Conservation (phyloP, 2,329 filamentous ascomycete species). For the Akanthomyces dipterigenus region DNA sequence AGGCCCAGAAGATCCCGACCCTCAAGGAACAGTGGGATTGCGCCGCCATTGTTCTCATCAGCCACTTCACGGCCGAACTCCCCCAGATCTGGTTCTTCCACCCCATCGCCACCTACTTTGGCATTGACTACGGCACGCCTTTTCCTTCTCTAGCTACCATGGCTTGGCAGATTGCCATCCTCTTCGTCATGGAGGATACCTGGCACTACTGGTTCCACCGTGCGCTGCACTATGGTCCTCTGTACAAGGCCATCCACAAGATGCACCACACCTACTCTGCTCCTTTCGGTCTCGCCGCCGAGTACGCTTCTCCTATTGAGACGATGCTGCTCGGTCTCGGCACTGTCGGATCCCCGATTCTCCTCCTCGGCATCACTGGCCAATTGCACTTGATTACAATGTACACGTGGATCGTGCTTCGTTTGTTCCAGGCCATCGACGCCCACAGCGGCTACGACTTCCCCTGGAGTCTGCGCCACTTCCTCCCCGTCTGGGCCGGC, state of each 20-base stretch:
- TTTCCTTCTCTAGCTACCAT: constrained; percentile 85
- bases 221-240: constrained; percentile 82
- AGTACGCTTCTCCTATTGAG: constrained; percentile 97
- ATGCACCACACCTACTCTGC: constrained; percentile 99
- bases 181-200: constrained; percentile 92
- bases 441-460: constrained; percentile 98
- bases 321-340: constrained; percentile 91
- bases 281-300: constrained; percentile 90
- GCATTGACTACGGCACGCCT: constrained; percentile 79
- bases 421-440: constrained; percentile 95
- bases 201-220: constrained; percentile 99
- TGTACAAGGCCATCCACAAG: constrained; percentile 97
- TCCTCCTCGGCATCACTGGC: constrained; percentile 76
- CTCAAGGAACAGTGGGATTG: constrained; percentile 90
- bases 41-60: constrained; percentile 84
- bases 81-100: constrained; percentile 99
- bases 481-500: constrained; percentile 96
- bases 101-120: constrained; percentile 87
- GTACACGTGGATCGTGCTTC: constrained; percentile 91
- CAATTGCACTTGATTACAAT: constrained; percentile 95
- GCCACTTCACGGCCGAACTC: constrained; percentile 95
- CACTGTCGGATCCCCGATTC: constrained; percentile 71
- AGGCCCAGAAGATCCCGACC: constrained; percentile 85
- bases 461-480: constrained; percentile 91
- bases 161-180: constrained; percentile 82